phyloP scores from a whole-genome alignment of 495 filamentous ascomycete genomes.

The Rostrohypoxylon terebratum region DNA sequence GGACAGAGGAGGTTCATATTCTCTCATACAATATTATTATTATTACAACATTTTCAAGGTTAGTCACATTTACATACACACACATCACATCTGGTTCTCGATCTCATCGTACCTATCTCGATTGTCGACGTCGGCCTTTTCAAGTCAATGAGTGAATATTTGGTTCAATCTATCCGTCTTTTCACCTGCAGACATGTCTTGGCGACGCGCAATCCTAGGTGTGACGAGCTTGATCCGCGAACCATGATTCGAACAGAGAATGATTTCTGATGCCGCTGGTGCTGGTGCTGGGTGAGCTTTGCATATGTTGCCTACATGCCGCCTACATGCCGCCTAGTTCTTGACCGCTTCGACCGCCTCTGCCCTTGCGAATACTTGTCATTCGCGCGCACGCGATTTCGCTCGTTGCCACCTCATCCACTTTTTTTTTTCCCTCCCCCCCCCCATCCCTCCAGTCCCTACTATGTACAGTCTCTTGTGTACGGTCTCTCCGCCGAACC shows the following conservation, averaged over 20 bases:
- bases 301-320: constrained; percentile 39
- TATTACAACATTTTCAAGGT: not conserved
- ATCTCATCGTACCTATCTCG: constrained; percentile 10
- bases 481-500: constrained; percentile 14
- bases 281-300: constrained; percentile 36
- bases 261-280: constrained; percentile 34
- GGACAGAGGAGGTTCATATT: constrained; percentile 5
- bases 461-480: too few relatives aligned
- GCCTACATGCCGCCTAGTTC: not conserved
- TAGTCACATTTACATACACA: too few relatives aligned
- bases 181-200: constrained; percentile 45
- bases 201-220: constrained; percentile 54
- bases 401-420: constrained; percentile 39
- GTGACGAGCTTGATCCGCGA: constrained; percentile 48
- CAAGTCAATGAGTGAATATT: constrained; percentile 22
- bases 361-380: constrained; percentile 44
- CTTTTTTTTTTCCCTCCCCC: too few relatives aligned
- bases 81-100: not conserved
- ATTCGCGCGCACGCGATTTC: constrained; percentile 47
- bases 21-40: not conserved
- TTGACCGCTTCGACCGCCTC: constrained; percentile 48
- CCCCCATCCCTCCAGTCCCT: not conserved
- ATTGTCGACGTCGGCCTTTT: constrained; percentile 15
- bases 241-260: constrained; percentile 48
- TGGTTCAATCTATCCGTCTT: constrained; percentile 23